Conservation (phyloP, 768 basidiomycete species). For the Cystobasidium tubakii region DNA sequence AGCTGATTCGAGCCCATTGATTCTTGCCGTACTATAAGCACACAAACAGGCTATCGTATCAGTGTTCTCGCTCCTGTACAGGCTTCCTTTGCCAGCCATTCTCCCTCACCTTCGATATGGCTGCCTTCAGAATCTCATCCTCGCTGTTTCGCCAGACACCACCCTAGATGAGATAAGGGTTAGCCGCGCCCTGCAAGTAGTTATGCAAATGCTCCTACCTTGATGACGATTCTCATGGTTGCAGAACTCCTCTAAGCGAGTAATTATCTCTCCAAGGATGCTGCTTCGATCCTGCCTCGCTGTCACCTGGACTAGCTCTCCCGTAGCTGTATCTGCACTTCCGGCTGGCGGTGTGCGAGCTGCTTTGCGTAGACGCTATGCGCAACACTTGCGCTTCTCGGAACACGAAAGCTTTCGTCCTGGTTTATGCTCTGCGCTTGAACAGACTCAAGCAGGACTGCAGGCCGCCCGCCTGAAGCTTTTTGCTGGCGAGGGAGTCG, state of each 20-base stretch:
- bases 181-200: neutral
- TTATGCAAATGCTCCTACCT: conserved; percentile 18
- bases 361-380: too few species aligned
- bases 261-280: neutral
- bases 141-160: conserved; percentile 70
- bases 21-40: conserved; percentile 87
- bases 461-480: neutral
- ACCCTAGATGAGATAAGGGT: neutral
- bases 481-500: too few species aligned
- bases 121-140: conserved; percentile 95
- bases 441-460: too few species aligned
- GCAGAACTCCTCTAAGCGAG: neutral
- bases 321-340: too few species aligned
- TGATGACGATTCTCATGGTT: conserved; percentile 43
- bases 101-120: conserved; percentile 58
- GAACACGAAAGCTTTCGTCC: too few species aligned
- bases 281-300: neutral
- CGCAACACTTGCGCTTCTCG: too few species aligned
- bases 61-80: neutral
- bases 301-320: neutral
- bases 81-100: neutral
- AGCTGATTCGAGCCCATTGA: conserved; percentile 98
- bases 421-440: too few species aligned
- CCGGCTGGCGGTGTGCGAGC: too few species aligned
- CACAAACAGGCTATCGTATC: conserved; percentile 45